Evolutionary conservation across 345 rosid genomes (phyloP), one percentile per base, ranked within the genome.

Genomic region (Brassica nigra): DNA sequence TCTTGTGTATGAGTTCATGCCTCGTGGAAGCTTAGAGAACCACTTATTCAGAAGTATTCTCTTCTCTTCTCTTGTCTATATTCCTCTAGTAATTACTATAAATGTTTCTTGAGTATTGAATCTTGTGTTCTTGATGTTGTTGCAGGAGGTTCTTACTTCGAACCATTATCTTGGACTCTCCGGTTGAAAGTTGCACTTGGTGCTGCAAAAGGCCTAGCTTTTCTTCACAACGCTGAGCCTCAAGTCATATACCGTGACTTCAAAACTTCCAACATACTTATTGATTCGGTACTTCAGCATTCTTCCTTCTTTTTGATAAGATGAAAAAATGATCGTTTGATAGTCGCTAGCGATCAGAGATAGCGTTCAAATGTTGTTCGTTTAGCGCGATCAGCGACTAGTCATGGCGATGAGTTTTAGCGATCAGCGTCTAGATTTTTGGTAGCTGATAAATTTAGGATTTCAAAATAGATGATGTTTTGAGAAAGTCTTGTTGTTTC

Each of bases 1-100:
- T 65, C 88, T 92, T 69, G 95, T 88, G 28, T 92, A 92, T 30
- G 97, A 92, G 82, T 92, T 92, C 87, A 92, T 92, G 97, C 90
- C 90, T 66, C 87, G 90, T 15, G 97, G 97, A 23, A 92, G 97
- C 90, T 83, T 92, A 85, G 97, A 92, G 83, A 90, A 92, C 79
- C 97, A 92, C 83, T 78, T 92, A 11, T 92, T 92, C 76, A 83
- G 97, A 74, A 86, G 95, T 92, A 82, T 33, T 84, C 82, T 84
- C 15, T 65, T 42, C 61, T 44, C 33, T 62, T 20, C 34, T 27
- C 15, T 27, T 42, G 5, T 73, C 11, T 29, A 42, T 52, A 34
- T 49, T 37, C 37, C 4, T 33, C 30, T 27, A 7, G 10, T 61
- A 1, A 37, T 23, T 23, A 23, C 73, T 63, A 27, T 0, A 62